Evolutionary conservation across 176 grass and related monocot genomes (phyloP), one percentile per base, ranked within the genome.

Genomic region (Juncus effusus): DNA sequence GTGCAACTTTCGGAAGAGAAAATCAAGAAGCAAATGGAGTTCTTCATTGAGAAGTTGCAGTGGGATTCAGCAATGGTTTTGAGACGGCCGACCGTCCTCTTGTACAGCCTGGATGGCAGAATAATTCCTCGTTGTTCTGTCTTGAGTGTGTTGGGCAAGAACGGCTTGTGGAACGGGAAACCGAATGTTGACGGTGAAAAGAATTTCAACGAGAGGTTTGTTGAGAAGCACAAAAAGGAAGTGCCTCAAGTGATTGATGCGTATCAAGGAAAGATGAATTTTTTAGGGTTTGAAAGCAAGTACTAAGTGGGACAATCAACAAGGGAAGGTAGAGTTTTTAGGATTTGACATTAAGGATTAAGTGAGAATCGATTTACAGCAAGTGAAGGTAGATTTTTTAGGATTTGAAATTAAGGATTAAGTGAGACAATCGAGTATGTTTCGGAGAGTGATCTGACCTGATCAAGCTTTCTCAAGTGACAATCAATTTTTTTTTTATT

Each of bases 111-210:
- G 2, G 68, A 80, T 36, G 72, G 64, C 40, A 59, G 68, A 56
- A 73, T 65, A 16, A 51, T 80, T 7, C 77, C 77, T 3, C 69
- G 77, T 36, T 79, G 77, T 38, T 14, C 68, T 42, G 68, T 66
- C 38, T 36, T 80, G 68, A 42, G 51, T 16, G 3, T 66, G 40
- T 45, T 80, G 3, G 2, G 3, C 7, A 19, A 42, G 38, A 65
- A 51, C 12, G 77, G 59, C 10, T 6, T 58, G 45, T 37, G 69
- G 67, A 38, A 49, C 5, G 54, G 60, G 7, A 64, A 57, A 16
- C 42, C 63, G 7, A 39, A 35, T 69, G 5, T 35, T 80, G n/a
- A 49, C 14, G 40, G 12, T 19, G 12, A 64, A 38, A 57, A 65
- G 10, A 38, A 16, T 13, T 73, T 79, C 7, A 35, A 16, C 41